Conservation (phyloP, 257 asterid genomes). For the Marsdenia floribunda region DNA sequence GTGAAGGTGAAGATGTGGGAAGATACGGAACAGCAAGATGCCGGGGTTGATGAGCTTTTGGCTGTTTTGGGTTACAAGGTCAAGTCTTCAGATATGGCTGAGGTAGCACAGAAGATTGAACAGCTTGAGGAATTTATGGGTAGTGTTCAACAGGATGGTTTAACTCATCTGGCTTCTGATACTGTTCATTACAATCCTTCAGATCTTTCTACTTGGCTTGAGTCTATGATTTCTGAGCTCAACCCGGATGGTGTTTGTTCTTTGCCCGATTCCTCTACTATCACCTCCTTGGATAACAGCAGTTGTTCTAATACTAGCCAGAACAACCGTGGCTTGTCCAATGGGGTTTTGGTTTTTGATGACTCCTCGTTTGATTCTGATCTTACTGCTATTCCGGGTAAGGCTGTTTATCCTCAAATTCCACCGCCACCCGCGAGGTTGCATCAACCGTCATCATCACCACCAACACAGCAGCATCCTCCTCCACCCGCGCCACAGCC, state of each 20-base stretch:
- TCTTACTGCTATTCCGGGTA: slow-evolving; percentile 81
- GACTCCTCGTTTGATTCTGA: slow-evolving; percentile 68
- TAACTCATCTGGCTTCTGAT: slow-evolving; percentile 50
- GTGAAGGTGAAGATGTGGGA: slow-evolving; percentile 46
- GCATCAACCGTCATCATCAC: slow-evolving; percentile 10
- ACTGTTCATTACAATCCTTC: slow-evolving; percentile 80
- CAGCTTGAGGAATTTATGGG: slow-evolving; percentile 62
- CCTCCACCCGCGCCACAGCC: slow-evolving; percentile 22
- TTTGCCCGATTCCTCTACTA: slow-evolving; percentile 19
- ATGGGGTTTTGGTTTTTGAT: slow-evolving; percentile 15
- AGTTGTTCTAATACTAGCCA: not conserved
- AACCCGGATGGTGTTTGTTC: slow-evolving; percentile 35
- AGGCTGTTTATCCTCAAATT: slow-evolving; percentile 44
- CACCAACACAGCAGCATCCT: not conserved
- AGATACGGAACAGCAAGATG: slow-evolving; percentile 25
- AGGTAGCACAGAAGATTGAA: slow-evolving; percentile 63
- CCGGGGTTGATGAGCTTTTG: slow-evolving; percentile 57
- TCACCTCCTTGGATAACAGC: slow-evolving; percentile 21
- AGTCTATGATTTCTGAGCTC: slow-evolving; percentile 66
- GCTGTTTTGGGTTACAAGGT: slow-evolving; percentile 66
- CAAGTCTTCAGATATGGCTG: slow-evolving; percentile 60
- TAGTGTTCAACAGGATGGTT: slow-evolving; percentile 33
- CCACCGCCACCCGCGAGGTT: slow-evolving; percentile 2
- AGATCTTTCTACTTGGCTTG: slow-evolving; percentile 77
- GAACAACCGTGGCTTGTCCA: not conserved